Conservation (phyloP, 495 filamentous ascomycete genomes). For the Sporormia fimetaria region DNA sequence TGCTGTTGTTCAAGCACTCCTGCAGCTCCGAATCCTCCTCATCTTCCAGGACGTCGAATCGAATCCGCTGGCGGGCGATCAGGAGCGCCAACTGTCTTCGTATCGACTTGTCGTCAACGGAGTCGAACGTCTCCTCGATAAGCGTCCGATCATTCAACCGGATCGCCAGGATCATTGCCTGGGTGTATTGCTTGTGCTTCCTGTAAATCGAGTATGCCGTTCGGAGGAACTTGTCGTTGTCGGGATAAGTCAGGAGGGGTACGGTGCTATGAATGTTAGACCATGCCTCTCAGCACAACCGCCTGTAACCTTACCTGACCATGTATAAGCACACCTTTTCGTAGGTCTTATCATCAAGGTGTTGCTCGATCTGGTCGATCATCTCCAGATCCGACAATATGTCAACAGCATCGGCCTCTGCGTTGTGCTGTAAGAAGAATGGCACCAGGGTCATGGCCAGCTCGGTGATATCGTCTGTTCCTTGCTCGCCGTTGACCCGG, state of each 20-base stretch:
- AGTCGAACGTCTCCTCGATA: constrained; percentile 65
- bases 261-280: constrained; percentile 56
- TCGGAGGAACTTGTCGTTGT: constrained; percentile 86
- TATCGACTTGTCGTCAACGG: constrained; percentile 66
- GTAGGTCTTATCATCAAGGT: constrained; percentile 90
- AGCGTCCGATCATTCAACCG: constrained; percentile 76
- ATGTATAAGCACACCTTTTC: constrained; percentile 91
- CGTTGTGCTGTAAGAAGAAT: constrained; percentile 92
- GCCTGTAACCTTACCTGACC: constrained; percentile 44
- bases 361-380: constrained; percentile 80
- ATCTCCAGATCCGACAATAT: constrained; percentile 94
- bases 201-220: constrained; percentile 89
- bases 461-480: constrained; percentile 62
- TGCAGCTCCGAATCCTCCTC: constrained; percentile 59
- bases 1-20: constrained; percentile 77
- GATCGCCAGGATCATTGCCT: constrained; percentile 90
- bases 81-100: constrained; percentile 94
- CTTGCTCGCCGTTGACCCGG: constrained; percentile 55
- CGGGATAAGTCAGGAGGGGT: constrained; percentile 88
- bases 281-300: background rate
- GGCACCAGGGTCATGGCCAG: constrained; percentile 78
- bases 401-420: constrained; percentile 95
- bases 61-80: constrained; percentile 81
- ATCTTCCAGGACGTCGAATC: constrained; percentile 54
- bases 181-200: constrained; percentile 77